Evolutionary conservation across 257 asterid species (phyloP).

Genomic region (Fraxinus excelsior): DNA sequence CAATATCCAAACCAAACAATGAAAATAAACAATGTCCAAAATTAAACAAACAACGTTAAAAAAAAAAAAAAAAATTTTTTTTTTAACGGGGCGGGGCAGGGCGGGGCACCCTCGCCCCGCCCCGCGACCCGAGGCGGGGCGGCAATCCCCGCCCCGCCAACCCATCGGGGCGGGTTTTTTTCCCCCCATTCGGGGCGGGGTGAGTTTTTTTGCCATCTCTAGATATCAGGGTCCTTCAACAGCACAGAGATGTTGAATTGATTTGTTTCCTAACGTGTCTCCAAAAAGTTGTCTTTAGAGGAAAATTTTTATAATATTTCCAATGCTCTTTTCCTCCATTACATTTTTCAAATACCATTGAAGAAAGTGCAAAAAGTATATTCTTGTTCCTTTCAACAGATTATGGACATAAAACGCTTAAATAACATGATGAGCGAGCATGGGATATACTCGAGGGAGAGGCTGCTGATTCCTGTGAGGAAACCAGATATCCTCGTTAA

Average conservation of each 20-base stretch:
- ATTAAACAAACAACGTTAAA: too few relatives aligned
- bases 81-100: too few relatives aligned
- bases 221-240: conserved; percentile 10
- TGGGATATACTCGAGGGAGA: conserved; percentile 92
- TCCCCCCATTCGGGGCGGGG: too few relatives aligned
- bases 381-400: conserved; percentile 42
- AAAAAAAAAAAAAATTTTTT: too few relatives aligned
- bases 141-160: too few relatives aligned
- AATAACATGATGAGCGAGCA: conserved; percentile 99
- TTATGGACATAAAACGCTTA: conserved; percentile 80
- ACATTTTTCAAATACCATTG: background rate
- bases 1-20: too few relatives aligned
- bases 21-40: too few relatives aligned
- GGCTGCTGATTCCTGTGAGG: conserved; percentile 80
- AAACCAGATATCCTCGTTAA: conserved; percentile 64
- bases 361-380: background rate
- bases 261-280: background rate
- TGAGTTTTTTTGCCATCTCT: too few relatives aligned
- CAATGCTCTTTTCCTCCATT: background rate
- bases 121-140: too few relatives aligned
- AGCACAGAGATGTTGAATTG: background rate
- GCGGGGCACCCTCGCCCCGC: too few relatives aligned
- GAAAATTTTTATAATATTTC: background rate
- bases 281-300: background rate
- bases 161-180: too few relatives aligned